Base-by-base conservation (phyloP, 2,329 filamentous ascomycete genomes). In the Drechslerella coelobrocha region DNA sequence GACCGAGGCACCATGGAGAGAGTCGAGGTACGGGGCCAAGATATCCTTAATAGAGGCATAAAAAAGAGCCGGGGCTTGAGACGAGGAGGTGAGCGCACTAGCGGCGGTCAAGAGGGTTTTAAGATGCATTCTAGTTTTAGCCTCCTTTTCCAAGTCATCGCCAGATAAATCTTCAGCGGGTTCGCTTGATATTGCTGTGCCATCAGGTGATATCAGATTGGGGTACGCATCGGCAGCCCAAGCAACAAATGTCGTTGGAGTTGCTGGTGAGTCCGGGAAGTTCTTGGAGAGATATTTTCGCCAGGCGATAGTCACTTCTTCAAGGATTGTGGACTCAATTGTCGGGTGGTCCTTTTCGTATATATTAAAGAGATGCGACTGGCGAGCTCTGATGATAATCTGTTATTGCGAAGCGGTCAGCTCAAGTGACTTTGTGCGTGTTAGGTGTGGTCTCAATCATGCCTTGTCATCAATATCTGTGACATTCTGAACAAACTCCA, bases 401-500 rank as follows among this genome's bases (percentile, higher is more conserved):
- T 87, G 72, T 47, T 55, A 17, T 39, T 10, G 23, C 19, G 52
- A 41, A 12, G 62, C 39, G 12, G 72, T 72, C 65, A 74, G 59
- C 34, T n/a, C n/a, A n/a, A n/a, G n/a, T n/a, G n/a, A n/a, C n/a
- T n/a, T n/a, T n/a, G n/a, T n/a, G n/a, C n/a, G n/a, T n/a, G n/a
- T n/a, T n/a, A n/a, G n/a, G n/a, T n/a, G n/a, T n/a, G n/a, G n/a
- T n/a, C n/a, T n/a, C n/a, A n/a, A n/a, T n/a, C 72, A 7, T 76
- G 86, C 85, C 83, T 89, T 89, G 79, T 90, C 87, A 75, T 92
- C 89, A 39, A 93, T 84, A 76, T 93, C 92, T 26, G 92, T 96
- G 73, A 94, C 91, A 80, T 96, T 96, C 88, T 95, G 94, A 74
- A 96, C 90, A 80, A 95, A 96, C 69, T 88, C 86, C 74, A 96